Percentiles rank a stretch among this genome's conserved stretches.
Evolutionary conservation across 805 yeast genomes (phyloP).

Genomic region (Starmera caribaea): DNA sequence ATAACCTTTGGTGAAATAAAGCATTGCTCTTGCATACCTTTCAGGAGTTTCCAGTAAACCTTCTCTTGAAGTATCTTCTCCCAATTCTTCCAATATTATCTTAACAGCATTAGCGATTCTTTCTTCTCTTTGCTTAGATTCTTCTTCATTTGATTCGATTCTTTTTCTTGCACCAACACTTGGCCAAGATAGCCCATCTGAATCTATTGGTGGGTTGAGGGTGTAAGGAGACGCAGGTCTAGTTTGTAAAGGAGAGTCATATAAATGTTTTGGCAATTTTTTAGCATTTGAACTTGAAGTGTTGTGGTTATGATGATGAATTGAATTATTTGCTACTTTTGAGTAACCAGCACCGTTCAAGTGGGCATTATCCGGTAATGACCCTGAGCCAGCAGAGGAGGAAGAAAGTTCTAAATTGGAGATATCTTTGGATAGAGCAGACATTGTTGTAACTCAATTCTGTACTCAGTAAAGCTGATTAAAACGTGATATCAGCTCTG

Average conservation of each 20-base stretch:
- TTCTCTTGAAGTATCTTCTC: conserved; percentile 84
- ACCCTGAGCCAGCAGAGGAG: too few species aligned
- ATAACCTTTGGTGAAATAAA: conserved; percentile 92
- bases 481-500: too few species aligned
- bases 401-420: conserved; percentile 9
- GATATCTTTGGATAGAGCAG: conserved; percentile 7
- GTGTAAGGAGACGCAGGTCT: conserved; percentile 81
- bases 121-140: conserved; percentile 52
- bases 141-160: conserved; percentile 59
- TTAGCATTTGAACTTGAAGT: not conserved
- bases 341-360: conserved; percentile 13
- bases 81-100: conserved; percentile 59
- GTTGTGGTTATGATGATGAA: conserved; percentile 3
- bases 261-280: not conserved
- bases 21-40: conserved; percentile 93
- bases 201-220: conserved; percentile 75
- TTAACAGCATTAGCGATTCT: conserved; percentile 83
- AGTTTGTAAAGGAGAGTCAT: conserved; percentile 54
- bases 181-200: conserved; percentile 93
- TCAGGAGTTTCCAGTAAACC: conserved; percentile 93
- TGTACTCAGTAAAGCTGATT: too few species aligned
- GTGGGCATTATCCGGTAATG: conserved; percentile 6
- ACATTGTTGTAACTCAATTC: too few species aligned
- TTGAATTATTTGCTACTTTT: conserved; percentile 10
- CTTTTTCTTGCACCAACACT: conserved; percentile 74